Base-by-base conservation (phyloP, 805 yeast genomes). In the Teunomyces pallodes region DNA sequence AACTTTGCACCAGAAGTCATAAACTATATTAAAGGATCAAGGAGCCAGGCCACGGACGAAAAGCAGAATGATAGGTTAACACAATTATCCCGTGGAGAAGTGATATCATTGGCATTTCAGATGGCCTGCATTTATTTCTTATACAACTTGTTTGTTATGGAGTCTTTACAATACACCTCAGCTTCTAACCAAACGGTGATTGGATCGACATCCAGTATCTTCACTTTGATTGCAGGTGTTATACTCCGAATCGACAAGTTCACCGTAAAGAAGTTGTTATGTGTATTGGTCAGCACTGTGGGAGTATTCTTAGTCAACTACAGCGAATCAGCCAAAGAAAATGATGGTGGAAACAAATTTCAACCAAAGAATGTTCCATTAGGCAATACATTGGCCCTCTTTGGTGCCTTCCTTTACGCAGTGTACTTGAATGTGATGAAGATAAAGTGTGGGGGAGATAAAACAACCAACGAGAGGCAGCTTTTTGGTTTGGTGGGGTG, bases 131-230 rank as follows among this genome's bases (percentile, higher is more conserved):
- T 78, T 7, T 80, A 80, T 56, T 72, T 63, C 46, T 36, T 59
- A 3, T 75, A 70, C 55, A 76, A 77, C 47, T 54, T 68, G 8
- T 63, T 69, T 48, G 75, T 66, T 3, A 67, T 77, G 60, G 46
- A 62, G n/a, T 64, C 79, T 2, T 64, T 80, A 40, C 67, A 68
- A 51, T 80, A 68, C 54, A 80, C 84, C 0, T 71, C 80, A 9
- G 81, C 82, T 0, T 74, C 83, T 16, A 79, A 77, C 54, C 79
- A 73, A 53, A 75, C 83, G 0, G 75, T 79, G 8, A 56, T 80
- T 13, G 72, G 81, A 5, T 74, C 83, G 2, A 73, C 81, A 1
- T 71, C 82, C 3, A 75, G 83, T 10, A 66, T 78, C 3, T 80
- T 77, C 56, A 77, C 83, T 0, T 61, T 80, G 31, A 52, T 77